Conservation (phyloP, 1,139 yeast genomes). For the Kodamaea sp. region DNA sequence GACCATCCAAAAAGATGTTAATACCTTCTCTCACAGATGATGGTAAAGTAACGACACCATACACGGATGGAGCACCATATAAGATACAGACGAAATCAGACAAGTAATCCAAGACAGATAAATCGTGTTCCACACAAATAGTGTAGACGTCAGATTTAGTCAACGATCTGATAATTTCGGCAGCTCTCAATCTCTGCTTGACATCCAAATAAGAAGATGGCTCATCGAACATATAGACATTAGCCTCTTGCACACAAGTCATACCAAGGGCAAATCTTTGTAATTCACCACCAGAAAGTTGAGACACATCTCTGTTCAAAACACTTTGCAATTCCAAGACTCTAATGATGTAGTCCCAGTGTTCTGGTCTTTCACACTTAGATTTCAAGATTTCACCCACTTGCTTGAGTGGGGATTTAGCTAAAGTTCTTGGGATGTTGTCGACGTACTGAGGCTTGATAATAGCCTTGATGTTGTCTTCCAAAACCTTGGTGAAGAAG, state of each 20-base stretch:
- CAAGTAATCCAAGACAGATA: constrained; percentile 92
- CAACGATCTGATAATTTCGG: constrained; percentile 85
- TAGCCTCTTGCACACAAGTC: constrained; percentile 93
- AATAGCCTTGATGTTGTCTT: constrained; percentile 90
- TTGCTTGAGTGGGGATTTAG: constrained; percentile 80
- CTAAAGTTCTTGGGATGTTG: constrained; percentile 91
- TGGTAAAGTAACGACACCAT: constrained; percentile 97
- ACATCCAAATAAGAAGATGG: constrained; percentile 98
- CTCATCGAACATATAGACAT: constrained; percentile 98
- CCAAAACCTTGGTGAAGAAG: constrained; percentile 89
- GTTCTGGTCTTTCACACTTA: constrained; percentile 66
- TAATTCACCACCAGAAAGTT: constrained; percentile 96
- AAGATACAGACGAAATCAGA: constrained; percentile 95
- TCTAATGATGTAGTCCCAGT: constrained; percentile 61
- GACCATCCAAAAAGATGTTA: constrained; percentile 96
- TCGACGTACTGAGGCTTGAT: constrained; percentile 98
- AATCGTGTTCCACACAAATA: constrained; percentile 97
- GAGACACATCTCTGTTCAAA: constrained; percentile 79
- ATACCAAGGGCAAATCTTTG: constrained; percentile 98
- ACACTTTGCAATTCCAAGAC: constrained; percentile 74
- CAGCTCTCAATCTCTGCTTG: constrained; percentile 97
- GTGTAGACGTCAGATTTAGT: constrained; percentile 76
- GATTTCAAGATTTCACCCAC: constrained; percentile 83
- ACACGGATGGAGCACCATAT: constrained; percentile 96
- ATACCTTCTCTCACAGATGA: constrained; percentile 98